Base-by-base conservation (phyloP, 176 grass and related monocot genomes). In the Bonia amplexicaulis region DNA sequence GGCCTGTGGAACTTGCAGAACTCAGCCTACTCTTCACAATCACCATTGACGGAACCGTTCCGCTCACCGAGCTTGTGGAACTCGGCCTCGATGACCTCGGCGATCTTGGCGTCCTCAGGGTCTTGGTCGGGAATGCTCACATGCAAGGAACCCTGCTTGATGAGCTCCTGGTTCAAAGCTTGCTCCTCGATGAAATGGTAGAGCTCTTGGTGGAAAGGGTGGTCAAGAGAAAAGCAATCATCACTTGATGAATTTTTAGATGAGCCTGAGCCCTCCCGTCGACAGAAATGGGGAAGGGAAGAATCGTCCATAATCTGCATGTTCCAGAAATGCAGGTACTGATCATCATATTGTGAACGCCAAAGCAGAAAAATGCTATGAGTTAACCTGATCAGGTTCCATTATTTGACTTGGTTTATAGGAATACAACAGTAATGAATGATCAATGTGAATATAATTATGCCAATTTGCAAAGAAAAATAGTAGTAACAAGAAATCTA, bases 281-380 rank as follows among this genome's bases (percentile, higher is more conserved):
- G 87, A 86, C 96, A 98, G 76, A 98, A 88, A 71, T 95, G 93
- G 41, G 93, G 96, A 63, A 98, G 88, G 73, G 93, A 90, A 20
- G 88, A 89, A 69, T 87, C 60, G 59, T 98, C 96, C 96, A 98
- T 98, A 54, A 95, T 87, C 96, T 98, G 90, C 71, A 71, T n/a
- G 61, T 82, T 54, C 55, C 51, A 67, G 65, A 73, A 80, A 78
- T 22, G 46, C 76, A 76, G 19, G 42, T 31, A 39, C 9, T 63
- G 33, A 14, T 16, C n/a, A 65, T 73, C 10, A 27, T 79, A 66
- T 52, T 74, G 70, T 10, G 8, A 76, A 60, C 6, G 9, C 12
- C 6, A 78, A 68, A 39, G 65, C 22, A 47, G 9, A 13, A 85
- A 84, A 72, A 69, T 37, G 47, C 12, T 19, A 52, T 25, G 60